Evolutionary conservation across 208 protist genomes (phyloP), one percentile per base, ranked within the genome.

Genomic region (Leishmania tarentolae): DNA sequence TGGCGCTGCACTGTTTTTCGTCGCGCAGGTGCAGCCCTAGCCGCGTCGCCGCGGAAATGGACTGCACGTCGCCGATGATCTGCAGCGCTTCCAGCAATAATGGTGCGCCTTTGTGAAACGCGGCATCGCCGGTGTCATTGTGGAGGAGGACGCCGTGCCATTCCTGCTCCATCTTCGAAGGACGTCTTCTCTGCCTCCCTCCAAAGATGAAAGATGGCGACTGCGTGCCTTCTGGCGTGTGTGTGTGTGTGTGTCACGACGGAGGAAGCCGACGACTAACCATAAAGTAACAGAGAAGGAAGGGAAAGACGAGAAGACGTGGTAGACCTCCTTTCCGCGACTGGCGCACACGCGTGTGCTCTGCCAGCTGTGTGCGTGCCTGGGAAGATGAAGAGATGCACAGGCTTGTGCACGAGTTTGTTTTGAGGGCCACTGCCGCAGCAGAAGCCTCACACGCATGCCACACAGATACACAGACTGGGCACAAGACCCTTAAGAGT

Each of bases 111-210:
- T 82, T 83, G 77, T 81, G 84, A 59, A 93, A 94, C 69, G 79
- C 84, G 0, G 46, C 78, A 79, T 95, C 92, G 44, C 90, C 94
- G 37, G 89, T 85, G 76, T 97, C 94, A 56, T 91, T 82, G 53
- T 91, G 81, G 42, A 97, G 85, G 13, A 92, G 52, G 21, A 97
- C 84, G 46, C 94, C 90, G 79, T 94, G 91, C 87, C 87, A 93
- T 83, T 88, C 69, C 31, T 83, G 74, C 82, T 87, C 80, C 78
- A 87, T 87, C 7, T 0, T 46, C 5, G 59, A 61, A n/a, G 44
- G 69, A 28, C 35, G 4, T n/a, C n/a, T n/a, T n/a, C n/a, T n/a
- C n/a, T n/a, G n/a, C n/a, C n/a, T n/a, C n/a, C 59, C 11, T 31
- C n/a, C 13, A n/a, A 70, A 46, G 40, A 21, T 17, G 24, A 11